Conservation (phyloP, 306 rosid species). For the Potentilla sterilis region DNA sequence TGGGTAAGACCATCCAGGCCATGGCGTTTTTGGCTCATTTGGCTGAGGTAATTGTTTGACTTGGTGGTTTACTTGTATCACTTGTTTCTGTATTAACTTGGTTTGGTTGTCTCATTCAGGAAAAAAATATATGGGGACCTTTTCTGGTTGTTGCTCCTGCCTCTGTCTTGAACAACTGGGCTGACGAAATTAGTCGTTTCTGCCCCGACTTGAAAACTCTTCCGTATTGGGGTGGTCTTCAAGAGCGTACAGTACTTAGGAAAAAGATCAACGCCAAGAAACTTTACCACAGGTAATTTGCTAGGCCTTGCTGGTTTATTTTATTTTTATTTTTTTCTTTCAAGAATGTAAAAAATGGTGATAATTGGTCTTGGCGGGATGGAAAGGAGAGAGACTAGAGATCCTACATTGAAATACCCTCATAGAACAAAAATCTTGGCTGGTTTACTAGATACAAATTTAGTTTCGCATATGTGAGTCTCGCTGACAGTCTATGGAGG, state of each 20-base stretch:
- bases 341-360: neutral
- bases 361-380: neutral
- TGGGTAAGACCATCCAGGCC: slow-evolving; percentile 98
- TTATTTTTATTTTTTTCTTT: too few species aligned
- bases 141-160: slow-evolving; percentile 98
- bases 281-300: slow-evolving; percentile 78
- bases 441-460: neutral
- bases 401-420: too few species aligned
- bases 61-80: slow-evolving; percentile 15
- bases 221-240: slow-evolving; percentile 95
- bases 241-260: slow-evolving; percentile 84
- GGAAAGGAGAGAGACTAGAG: too few species aligned
- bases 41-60: slow-evolving; percentile 72
- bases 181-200: slow-evolving; percentile 95
- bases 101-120: slow-evolving; percentile 48
- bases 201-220: slow-evolving; percentile 88
- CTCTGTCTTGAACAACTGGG: slow-evolving; percentile 95
- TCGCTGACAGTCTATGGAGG: neutral
- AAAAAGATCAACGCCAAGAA: slow-evolving; percentile 90
- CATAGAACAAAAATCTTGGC: neutral
- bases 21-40: slow-evolving; percentile 98
- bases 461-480: neutral
- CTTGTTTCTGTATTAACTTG: slow-evolving; percentile 32
- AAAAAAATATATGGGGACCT: slow-evolving; percentile 99
- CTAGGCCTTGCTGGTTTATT: slow-evolving; percentile 12